Conservation (phyloP, 2,329 filamentous ascomycete species). For the Aspergillus aculeatinus region DNA sequence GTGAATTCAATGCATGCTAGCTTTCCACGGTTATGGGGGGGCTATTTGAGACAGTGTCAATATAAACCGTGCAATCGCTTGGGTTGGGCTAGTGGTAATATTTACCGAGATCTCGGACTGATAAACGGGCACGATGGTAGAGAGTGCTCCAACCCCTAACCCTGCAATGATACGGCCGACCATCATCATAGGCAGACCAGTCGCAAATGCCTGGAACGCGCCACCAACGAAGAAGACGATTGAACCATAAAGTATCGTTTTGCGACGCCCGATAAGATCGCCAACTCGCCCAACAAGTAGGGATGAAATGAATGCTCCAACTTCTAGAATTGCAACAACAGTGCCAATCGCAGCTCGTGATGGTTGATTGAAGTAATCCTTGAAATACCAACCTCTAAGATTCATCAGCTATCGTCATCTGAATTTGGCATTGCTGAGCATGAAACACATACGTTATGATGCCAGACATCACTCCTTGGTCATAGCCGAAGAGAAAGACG, state of each 20-base stretch:
- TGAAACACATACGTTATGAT: conserved; percentile 62
- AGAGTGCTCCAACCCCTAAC: conserved; percentile 81
- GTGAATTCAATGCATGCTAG: conserved; percentile 97
- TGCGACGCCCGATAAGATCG: conserved; percentile 84
- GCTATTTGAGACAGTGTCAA: conserved; percentile 41
- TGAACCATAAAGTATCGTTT: conserved; percentile 90
- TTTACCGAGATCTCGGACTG: conserved; percentile 81
- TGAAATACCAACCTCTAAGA: conserved; percentile 77
- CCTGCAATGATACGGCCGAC: conserved; percentile 79
- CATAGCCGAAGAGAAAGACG: conserved; percentile 65
- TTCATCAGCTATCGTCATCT: conserved; percentile 15
- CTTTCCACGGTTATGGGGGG: conserved; percentile 92
- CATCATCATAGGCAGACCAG: conserved; percentile 84
- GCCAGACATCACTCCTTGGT: conserved; percentile 65
- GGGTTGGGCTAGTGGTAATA: background rate
- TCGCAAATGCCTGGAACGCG: conserved; percentile 77
- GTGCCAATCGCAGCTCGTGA: conserved; percentile 85
- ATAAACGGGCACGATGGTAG: conserved; percentile 89
- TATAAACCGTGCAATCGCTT: background rate
- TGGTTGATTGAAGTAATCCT: conserved; percentile 88
- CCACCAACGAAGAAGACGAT: conserved; percentile 83
- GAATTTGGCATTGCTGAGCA: background rate
- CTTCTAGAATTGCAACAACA: conserved; percentile 95
- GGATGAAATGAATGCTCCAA: conserved; percentile 89
- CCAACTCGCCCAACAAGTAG: conserved; percentile 82